Conservation (phyloP, 257 asterid genomes). For the Nicotiana tomentosiformis region DNA sequence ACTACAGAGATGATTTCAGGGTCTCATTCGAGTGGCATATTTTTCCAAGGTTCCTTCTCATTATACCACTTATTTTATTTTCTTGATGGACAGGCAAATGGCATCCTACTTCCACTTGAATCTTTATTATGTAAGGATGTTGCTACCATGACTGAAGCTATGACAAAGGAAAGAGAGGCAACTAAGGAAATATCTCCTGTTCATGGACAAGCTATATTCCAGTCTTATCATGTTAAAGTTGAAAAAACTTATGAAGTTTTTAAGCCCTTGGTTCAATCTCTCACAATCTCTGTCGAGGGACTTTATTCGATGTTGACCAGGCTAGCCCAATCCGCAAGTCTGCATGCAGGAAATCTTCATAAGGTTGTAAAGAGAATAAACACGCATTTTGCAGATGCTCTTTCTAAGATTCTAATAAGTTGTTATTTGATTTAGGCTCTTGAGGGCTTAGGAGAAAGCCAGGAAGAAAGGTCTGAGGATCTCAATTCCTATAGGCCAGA, state of each 20-base stretch:
- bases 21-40: neutral
- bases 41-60: slow-evolving; percentile 4
- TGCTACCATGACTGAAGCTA: slow-evolving; percentile 77
- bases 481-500: slow-evolving; percentile 51
- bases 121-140: slow-evolving; percentile 77
- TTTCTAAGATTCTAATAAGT: slow-evolving; percentile 8
- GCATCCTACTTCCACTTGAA: slow-evolving; percentile 88
- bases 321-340: slow-evolving; percentile 89
- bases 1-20: slow-evolving; percentile 1
- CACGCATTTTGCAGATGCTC: neutral
- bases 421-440: slow-evolving; percentile 59
- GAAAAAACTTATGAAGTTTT: slow-evolving; percentile 66
- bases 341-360: slow-evolving; percentile 98
- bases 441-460: slow-evolving; percentile 94
- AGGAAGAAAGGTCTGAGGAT: slow-evolving; percentile 65
- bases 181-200: slow-evolving; percentile 73
- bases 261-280: slow-evolving; percentile 77
- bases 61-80: slow-evolving; percentile 6
- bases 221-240: slow-evolving; percentile 69
- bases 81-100: slow-evolving; percentile 58
- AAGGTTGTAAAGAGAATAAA: slow-evolving; percentile 47
- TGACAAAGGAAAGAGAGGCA: slow-evolving; percentile 64
- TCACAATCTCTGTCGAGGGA: slow-evolving; percentile 65
- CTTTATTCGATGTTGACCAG: slow-evolving; percentile 70
- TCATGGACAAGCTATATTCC: slow-evolving; percentile 95